phyloP scores from a whole-genome alignment of 495 filamentous ascomycete genomes.

The Bacidia rubella region DNA sequence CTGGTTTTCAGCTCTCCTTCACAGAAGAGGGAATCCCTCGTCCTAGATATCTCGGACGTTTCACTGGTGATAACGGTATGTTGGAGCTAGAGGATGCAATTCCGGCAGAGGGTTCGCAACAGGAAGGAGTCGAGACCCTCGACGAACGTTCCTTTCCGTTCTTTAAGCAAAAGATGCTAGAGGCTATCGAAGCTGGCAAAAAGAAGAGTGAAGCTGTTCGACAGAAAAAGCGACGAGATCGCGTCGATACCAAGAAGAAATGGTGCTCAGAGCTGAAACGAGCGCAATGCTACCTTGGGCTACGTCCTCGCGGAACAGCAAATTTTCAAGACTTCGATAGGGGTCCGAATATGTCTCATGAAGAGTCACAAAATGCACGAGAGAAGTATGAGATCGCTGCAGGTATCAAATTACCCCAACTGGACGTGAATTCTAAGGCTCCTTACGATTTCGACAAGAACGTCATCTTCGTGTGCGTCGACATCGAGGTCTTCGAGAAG shows the following conservation, averaged over 20 bases:
- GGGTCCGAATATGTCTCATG: conserved; percentile 17
- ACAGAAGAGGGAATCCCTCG: conserved; percentile 37
- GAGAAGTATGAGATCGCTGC: conserved; percentile 13
- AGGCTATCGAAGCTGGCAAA: conserved; percentile 28
- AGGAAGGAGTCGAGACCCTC: conserved; percentile 9
- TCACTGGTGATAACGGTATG: conserved; percentile 23
- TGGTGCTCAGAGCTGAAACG: conserved; percentile 42
- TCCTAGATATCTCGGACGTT: conserved; percentile 52
- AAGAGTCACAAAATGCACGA: conserved; percentile 14
- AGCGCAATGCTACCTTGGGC: conserved; percentile 54
- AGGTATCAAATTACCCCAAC: conserved; percentile 13
- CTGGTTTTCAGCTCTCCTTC: conserved; percentile 45
- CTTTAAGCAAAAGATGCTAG: conserved; percentile 37
- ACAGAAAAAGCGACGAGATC: conserved; percentile 38
- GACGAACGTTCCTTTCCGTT: conserved; percentile 25
- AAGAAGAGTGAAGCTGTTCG: conserved; percentile 31
- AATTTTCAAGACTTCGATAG: conserved; percentile 9
- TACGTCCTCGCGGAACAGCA: conserved; percentile 27
- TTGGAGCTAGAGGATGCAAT: conserved; percentile 25
- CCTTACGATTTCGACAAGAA: conserved; percentile 36
- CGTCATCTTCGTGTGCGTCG: conserved; percentile 64
- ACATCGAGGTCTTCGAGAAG: conserved; percentile 69
- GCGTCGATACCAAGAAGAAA: conserved; percentile 29
- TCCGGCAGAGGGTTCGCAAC: conserved; percentile 13
- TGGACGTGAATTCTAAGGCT: conserved; percentile 26